Evolutionary conservation across 805 yeast species (phyloP), one percentile per base, ranked within the genome.

Genomic region (Torulaspora delbrueckii): DNA sequence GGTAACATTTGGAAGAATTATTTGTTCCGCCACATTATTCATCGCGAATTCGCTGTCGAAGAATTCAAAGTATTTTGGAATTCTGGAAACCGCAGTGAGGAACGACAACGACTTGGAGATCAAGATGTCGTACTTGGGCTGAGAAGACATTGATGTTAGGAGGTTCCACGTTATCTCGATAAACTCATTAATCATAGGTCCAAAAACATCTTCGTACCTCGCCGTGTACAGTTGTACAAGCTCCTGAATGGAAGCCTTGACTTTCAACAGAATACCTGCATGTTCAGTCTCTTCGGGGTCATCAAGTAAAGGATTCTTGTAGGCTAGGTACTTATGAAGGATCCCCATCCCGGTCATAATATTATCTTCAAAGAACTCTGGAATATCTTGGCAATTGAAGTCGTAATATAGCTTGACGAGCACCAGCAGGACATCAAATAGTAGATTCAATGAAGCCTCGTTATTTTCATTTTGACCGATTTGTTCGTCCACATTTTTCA

Each of bases 341-440:
- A 90, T 77, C 4, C 73, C 73, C 93, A 95, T 86, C 43, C 95
- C 89, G 13, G 68, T 70, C 33, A 74, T 70, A 65, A 93, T 69
- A 63, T 93, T 78, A 67, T 93, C 98, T 68, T 95, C 99, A 63
- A 93, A 93, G 62, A 91, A 93, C 67, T 90, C 99, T 1, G 99
- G 99, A 43, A 93, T 84, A 67, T 93, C 99, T 69, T 95, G 99
- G 67, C 97, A 91, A 65, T 93, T 93, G 59, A 93, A 78, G 64
- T 93, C 99, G 62, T 81, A 88, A 67, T 86, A 95, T 30, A 95
- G 78, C 62, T 93, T 91, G 28, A 84, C 67, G 43, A 90, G 72
- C 18, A 89, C 67, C 41, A 84, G 69, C 55, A 90, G 66, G 46
- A 84, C 86, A 26, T 85, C 91, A 55, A 88, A 77, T 37, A 84